These are phyloP conservation scores for Talaromyces islandicus DNA, from an alignment of 2,329 filamentous ascomycete genomes.

Conservation along the genomic window DNA sequence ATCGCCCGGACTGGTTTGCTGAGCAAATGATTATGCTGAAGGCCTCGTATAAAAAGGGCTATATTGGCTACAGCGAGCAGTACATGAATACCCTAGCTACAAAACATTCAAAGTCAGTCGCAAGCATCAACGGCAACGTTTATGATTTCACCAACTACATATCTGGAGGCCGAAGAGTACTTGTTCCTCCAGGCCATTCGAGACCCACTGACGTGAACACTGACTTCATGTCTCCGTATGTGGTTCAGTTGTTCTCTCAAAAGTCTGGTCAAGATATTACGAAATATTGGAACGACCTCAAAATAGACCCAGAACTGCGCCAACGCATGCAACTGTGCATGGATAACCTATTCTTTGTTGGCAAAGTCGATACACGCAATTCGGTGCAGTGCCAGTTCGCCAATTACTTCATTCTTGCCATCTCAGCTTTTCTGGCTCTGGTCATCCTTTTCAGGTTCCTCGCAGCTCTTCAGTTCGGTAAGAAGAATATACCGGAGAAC, in stretches of 20 bases:
- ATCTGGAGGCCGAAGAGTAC: constrained; percentile 63
- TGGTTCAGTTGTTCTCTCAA: constrained; percentile 71
- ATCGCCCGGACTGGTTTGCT: constrained; percentile 82
- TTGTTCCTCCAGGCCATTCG: constrained; percentile 50
- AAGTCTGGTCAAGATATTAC: constrained; percentile 74
- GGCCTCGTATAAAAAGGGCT: constrained; percentile 76
- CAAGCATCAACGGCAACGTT: constrained; percentile 69
- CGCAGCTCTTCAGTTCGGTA: constrained; percentile 87
- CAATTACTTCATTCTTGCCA: constrained; percentile 78
- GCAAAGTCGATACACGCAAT: constrained; percentile 83
- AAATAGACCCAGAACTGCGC: constrained; percentile 52
- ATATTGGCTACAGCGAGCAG: constrained; percentile 72
- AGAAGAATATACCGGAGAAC: constrained; percentile 87
- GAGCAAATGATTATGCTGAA: constrained; percentile 79
- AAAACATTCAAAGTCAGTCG: constrained; percentile 60
- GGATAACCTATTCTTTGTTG: constrained; percentile 91
- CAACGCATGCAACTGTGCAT: constrained; percentile 73
- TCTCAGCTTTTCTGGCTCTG: constrained; percentile 71
- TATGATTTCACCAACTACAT: constrained; percentile 89
- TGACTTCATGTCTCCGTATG: constrained; percentile 73
- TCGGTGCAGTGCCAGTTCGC: constrained; percentile 81
- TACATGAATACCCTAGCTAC: constrained; percentile 67
- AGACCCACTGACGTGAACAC: constrained; percentile 48
- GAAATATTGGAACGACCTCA: constrained; percentile 71
- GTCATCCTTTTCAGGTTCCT: constrained; percentile 96